Evolutionary conservation across 1,284 basidiomycete genomes (phyloP).

Genomic region (Amanita bisporigera): DNA sequence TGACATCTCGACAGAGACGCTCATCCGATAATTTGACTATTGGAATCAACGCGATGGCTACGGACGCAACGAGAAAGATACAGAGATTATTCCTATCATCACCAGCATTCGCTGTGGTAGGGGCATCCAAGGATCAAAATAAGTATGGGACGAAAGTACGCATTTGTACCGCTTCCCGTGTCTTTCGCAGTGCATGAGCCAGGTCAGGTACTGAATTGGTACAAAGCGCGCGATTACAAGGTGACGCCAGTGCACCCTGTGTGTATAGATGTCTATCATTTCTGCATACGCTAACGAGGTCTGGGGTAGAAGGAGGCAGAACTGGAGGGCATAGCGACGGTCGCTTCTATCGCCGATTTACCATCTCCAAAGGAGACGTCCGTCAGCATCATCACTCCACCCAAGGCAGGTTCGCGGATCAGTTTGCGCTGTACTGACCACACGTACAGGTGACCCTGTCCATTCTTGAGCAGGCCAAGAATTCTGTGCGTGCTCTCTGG

Average conservation of each 20-base stretch:
- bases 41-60: constrained; percentile 19
- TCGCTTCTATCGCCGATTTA: constrained; percentile 63
- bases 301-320: constrained; percentile 61
- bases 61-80: constrained; percentile 36
- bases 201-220: constrained; percentile 74
- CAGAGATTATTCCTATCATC: constrained; percentile 67
- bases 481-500: constrained; percentile 74
- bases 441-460: constrained; percentile 65
- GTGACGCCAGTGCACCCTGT: constrained; percentile 78
- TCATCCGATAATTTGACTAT: background rate
- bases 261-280: constrained; percentile 21
- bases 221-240: constrained; percentile 61
- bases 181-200: background rate
- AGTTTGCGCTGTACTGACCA: background rate
- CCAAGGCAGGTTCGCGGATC: constrained; percentile 52
- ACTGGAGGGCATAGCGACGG: constrained; percentile 64
- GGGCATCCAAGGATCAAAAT: constrained; percentile 75
- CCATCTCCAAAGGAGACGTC: constrained; percentile 69
- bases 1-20: background rate
- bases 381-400: constrained; percentile 79
- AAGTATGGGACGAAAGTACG: constrained; percentile 79
- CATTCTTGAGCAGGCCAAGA: constrained; percentile 67
- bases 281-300: background rate
- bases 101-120: constrained; percentile 73
- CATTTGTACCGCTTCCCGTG: background rate